Conservation (phyloP, 75 land plant genomes). For the Selaginella moellendorffii region DNA sequence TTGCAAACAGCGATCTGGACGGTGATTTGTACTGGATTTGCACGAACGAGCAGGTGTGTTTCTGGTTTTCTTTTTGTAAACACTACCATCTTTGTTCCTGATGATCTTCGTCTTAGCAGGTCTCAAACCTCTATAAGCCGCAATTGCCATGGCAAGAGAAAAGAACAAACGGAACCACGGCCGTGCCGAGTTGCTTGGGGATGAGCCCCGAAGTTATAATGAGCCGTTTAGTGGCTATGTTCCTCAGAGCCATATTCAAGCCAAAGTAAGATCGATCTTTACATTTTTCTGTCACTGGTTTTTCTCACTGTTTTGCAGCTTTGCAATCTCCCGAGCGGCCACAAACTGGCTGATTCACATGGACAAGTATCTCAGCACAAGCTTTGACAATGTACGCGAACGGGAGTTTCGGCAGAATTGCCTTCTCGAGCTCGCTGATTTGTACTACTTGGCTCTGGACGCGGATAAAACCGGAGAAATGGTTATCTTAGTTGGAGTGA, state of each 20-base stretch:
- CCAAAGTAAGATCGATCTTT: too few relatives aligned
- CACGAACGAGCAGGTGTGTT: conserved; percentile 40
- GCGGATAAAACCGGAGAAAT: conserved; percentile 56
- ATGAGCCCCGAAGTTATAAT: too few relatives aligned
- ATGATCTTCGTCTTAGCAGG: too few relatives aligned
- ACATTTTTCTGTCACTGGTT: too few relatives aligned
- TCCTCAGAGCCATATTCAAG: too few relatives aligned
- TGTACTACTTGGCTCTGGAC: conserved; percentile 60
- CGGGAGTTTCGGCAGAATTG: conserved; percentile 17
- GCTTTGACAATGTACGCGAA: conserved; percentile 16
- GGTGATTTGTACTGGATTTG: conserved; percentile 83
- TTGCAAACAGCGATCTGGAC: conserved; percentile 77
- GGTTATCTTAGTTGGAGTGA: conserved; percentile 17
- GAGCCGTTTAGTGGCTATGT: too few relatives aligned
- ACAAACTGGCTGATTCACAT: conserved; percentile 47
- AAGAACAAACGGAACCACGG: too few relatives aligned
- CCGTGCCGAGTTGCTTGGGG: too few relatives aligned
- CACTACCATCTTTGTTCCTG: too few relatives aligned
- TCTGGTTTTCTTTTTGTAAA: too few relatives aligned
- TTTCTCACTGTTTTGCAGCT: conserved; percentile 35
- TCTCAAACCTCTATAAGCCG: too few relatives aligned
- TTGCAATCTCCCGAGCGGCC: conserved; percentile 33
- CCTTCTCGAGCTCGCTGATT: conserved; percentile 32
- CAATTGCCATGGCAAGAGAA: too few relatives aligned
- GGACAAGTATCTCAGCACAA: conserved; percentile 44